Base-by-base conservation (phyloP, 805 yeast genomes). In the Kodamaea leandrae region DNA sequence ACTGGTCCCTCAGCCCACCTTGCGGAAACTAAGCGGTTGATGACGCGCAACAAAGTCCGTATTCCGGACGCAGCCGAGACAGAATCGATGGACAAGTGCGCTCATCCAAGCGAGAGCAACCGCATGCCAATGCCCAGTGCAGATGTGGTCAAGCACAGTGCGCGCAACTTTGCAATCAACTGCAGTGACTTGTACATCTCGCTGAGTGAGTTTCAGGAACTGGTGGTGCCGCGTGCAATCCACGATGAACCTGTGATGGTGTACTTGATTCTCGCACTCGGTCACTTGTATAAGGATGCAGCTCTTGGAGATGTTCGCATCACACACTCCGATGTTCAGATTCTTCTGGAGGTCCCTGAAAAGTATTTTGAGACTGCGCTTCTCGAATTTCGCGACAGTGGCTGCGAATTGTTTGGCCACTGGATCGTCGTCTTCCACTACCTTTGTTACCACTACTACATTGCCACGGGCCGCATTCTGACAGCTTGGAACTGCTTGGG, bases 401-500 rank as follows among this genome's bases (percentile, higher is more conserved):
- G 39, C 9, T 24, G 38, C 8, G 30, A 33, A 23, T 35, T 40
- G 32, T 34, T 19, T 14, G 36, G 43, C 9, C 29, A 25, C 32
- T 37, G 45, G 45, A 26, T 33, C 23, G 36, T 42, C 14, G 33
- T 26, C 13, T 19, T 25, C 23, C 38, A 33, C 25, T 39, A 26
- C 29, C 32, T 43, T 5, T 20, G 25, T 10, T 25, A 10, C 26
- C 36, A 33, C 32, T 43, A 29, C 32, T 43, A 43, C 36, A 15
- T 18, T 4, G 18, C 27, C 12, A 30, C 32, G 2, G 29, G 20
- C 37, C 20, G 36, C 24, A 26, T 23, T n/a, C 37, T 35, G 39
- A 33, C 44, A 9, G 40, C 32, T 2, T 44, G 47, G 47, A 29
- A 37, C 14, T n/a, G 21, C 17, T 27, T 44, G 26, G 30, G 33